These are phyloP conservation scores for Sugiyamaella sp. DNA, from an alignment of 1,139 yeast species.

Conservation along the genomic window DNA sequence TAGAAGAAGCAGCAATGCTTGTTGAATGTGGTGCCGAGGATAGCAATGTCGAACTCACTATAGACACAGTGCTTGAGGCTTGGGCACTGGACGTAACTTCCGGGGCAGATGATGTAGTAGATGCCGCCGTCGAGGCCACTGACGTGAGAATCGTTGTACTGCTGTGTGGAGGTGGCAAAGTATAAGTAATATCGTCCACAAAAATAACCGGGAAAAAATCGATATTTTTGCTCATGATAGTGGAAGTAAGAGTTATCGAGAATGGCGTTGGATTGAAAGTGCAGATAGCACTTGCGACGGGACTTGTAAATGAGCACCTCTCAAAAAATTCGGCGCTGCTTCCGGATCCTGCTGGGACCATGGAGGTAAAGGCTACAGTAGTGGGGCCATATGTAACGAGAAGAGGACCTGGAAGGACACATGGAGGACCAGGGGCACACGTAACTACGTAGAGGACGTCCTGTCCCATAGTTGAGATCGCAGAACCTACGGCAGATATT, in stretches of 20 bases:
- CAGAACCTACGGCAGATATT: background rate
- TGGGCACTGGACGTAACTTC: background rate
- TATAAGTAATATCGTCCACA: background rate
- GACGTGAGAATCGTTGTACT: background rate
- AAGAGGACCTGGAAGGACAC: background rate
- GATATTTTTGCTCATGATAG: background rate
- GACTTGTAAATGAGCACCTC: background rate
- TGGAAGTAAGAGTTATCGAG: background rate
- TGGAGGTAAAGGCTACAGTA: background rate
- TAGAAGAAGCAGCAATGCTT: too few relatives aligned
- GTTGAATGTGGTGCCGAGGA: too few relatives aligned
- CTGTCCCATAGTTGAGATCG: background rate
- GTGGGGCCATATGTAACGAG: background rate
- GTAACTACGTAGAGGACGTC: background rate
- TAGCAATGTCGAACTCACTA: constrained; percentile 4
- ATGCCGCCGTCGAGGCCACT: background rate
- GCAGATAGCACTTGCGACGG: background rate
- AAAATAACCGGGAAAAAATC: background rate
- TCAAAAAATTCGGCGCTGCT: background rate
- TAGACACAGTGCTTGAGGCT: background rate
- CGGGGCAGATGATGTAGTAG: background rate
- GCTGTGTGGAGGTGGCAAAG: background rate
- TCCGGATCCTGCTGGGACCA: background rate
- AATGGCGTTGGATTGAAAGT: background rate
- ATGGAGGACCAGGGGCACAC: background rate